Evolutionary conservation across 495 filamentous ascomycete species (phyloP).

Genomic region (Rhypophila decipiens): DNA sequence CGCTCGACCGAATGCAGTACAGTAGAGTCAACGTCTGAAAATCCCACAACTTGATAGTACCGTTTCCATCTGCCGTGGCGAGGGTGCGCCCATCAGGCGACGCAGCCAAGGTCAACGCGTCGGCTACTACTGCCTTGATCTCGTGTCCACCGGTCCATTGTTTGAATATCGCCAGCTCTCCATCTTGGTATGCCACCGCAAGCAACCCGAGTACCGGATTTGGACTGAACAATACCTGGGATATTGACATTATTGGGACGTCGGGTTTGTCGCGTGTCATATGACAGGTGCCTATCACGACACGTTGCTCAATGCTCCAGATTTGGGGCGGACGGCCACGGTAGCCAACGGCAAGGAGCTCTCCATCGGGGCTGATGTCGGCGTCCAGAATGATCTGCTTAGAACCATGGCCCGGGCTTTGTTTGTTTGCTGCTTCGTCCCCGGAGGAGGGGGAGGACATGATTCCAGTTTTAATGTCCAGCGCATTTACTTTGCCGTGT

Average conservation of each 20-base stretch:
- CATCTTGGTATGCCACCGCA: slow-evolving; percentile 19
- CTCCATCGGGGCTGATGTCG: neutral
- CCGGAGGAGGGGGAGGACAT: too few species aligned
- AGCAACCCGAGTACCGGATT: slow-evolving; percentile 12
- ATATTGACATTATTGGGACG: slow-evolving; percentile 19
- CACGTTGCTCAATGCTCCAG: too few species aligned
- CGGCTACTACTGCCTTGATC: too few species aligned
- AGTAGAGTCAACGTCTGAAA: slow-evolving; percentile 14
- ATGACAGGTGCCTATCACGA: too few species aligned
- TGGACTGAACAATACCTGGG: slow-evolving; percentile 14
- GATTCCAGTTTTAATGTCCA: too few species aligned
- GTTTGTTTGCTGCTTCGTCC: too few species aligned
- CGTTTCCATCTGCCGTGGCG: slow-evolving; percentile 16
- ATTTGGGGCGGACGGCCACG: neutral
- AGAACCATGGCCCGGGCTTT: too few species aligned
- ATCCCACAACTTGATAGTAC: slow-evolving; percentile 14
- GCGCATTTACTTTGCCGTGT: neutral
- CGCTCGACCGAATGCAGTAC: too few species aligned
- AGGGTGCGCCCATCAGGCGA: slow-evolving; percentile 16
- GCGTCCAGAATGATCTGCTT: too few species aligned
- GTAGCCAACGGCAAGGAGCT: neutral
- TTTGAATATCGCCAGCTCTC: slow-evolving; percentile 13
- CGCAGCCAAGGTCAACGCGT: slow-evolving; percentile 4
- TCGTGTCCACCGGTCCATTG: slow-evolving; percentile 15
- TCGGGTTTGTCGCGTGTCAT: slow-evolving; percentile 7